Evolutionary conservation across 2,329 filamentous ascomycete genomes (phyloP), one percentile per base, ranked within the genome.

Genomic region (Colletotrichum simmondsii): DNA sequence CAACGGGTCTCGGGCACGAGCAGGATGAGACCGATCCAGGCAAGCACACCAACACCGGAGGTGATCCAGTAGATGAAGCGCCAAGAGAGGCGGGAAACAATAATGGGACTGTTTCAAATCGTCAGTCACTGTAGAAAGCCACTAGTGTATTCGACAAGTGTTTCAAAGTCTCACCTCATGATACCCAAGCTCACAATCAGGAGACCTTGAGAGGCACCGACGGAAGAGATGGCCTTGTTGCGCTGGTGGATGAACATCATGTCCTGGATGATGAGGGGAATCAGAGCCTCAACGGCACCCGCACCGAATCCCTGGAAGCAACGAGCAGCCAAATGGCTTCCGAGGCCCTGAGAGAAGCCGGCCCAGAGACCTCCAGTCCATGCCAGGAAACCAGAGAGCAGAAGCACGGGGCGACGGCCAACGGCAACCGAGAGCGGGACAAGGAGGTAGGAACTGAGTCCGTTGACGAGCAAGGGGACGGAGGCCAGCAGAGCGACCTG

Each of bases 241-340:
- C 82, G 78, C 77, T 84, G 78, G 66, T 84, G 82, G 22, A 83
- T 78, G 37, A 84, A 84, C 56, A 82, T 79, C 52, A 84, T 78
- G 53, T 84, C 82, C 76, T 83, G 81, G 1, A 83, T 78, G 37
- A 84, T 80, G 12, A 84, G 76, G 3, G 82, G 82, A 7, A 84
- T 78, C 24, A 84, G 68, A 1, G 81, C 80, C 71, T 82, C 81
- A 19, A 81, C 80, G 0, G 81, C 78, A 4, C 81, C 82, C 0
- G 80, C 81, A 1, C 81, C 82, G 10, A 84, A 74, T 0, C 81
- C 82, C 71, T 83, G 78, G 16, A 83, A 70, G 24, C 77, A 79
- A 10, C 81, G 73, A 2, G 82, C 81, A 1, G 78, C 79, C 5
- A 83, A 67, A 65, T 83, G 82, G 12, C 75, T 75, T 3, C 76